Evolutionary conservation across 1,284 basidiomycete genomes (phyloP).

Genomic region (Amylostereum chailletii): DNA sequence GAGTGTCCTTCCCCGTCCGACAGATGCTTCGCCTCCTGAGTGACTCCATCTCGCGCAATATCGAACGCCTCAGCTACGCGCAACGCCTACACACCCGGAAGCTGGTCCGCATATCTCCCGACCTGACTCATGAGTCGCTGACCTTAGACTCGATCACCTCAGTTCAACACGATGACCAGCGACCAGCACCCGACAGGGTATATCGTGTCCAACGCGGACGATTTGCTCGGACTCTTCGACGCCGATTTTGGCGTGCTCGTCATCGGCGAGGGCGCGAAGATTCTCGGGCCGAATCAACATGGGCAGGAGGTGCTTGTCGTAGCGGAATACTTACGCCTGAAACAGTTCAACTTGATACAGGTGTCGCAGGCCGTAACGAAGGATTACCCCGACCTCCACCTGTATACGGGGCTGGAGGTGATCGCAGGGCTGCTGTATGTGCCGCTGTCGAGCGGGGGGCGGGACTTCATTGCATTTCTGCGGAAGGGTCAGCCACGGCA

Average conservation of each 20-base stretch:
- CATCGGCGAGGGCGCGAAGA: constrained; percentile 82
- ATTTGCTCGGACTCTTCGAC: constrained; percentile 75
- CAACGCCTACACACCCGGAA: constrained; percentile 74
- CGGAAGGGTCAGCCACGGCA: constrained; percentile 69
- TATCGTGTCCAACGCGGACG: constrained; percentile 83
- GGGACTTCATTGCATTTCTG: constrained; percentile 79
- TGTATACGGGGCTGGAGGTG: constrained; percentile 61
- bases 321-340: constrained; percentile 78
- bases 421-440: constrained; percentile 79
- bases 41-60: constrained; percentile 78
- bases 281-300: constrained; percentile 72
- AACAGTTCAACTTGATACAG: constrained; percentile 62
- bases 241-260: constrained; percentile 82
- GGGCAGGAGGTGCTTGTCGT: constrained; percentile 84
- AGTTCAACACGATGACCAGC: constrained; percentile 75
- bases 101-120: constrained; percentile 36
- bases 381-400: constrained; percentile 72
- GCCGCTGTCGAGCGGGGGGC: constrained; percentile 62
- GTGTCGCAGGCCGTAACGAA: constrained; percentile 60
- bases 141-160: constrained; percentile 1
- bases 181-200: constrained; percentile 74
- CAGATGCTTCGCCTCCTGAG: constrained; percentile 78
- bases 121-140: constrained; percentile 1
- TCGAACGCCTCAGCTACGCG: constrained; percentile 78
- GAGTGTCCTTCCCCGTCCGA: constrained; percentile 78